Conservation (phyloP, 2,329 filamentous ascomycete genomes). For the Colletotrichum chlorophyti region DNA sequence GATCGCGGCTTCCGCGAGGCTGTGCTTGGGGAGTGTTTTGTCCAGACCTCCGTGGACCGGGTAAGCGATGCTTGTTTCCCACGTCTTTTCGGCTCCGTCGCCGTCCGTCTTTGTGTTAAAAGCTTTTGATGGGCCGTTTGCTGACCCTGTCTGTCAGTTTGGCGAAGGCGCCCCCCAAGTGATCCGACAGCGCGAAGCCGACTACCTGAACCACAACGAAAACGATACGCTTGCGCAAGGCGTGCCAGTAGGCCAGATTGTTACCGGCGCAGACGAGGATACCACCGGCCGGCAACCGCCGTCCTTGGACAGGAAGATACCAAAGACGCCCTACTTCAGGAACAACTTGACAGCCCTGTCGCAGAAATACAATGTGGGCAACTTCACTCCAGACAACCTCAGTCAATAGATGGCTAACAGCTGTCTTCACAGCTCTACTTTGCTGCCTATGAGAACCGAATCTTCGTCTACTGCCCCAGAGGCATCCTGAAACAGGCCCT, state of each 20-base stretch:
- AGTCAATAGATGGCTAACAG: neutral
- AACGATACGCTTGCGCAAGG: constrained; percentile 16
- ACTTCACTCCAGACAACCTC: neutral
- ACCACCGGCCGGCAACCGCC: neutral
- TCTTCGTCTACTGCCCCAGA: constrained; percentile 63
- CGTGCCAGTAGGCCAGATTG: constrained; percentile 20
- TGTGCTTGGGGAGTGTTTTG: constrained; percentile 43
- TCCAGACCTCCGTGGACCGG: constrained; percentile 44
- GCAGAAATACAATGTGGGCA: constrained; percentile 59
- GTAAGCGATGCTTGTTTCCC: constrained; percentile 31
- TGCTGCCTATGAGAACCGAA: constrained; percentile 60
- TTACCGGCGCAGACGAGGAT: constrained; percentile 3
- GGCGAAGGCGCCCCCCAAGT: constrained; percentile 40
- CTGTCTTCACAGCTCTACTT: constrained; percentile 60
- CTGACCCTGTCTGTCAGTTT: constrained; percentile 39
- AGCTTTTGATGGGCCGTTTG: neutral
- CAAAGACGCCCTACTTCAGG: constrained; percentile 46
- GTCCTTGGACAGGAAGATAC: constrained; percentile 28
- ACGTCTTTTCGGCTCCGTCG: neutral
- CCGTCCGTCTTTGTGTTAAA: too few species aligned
- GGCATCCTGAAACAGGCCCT: constrained; percentile 55
- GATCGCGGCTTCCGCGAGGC: constrained; percentile 32
- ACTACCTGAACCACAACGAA: constrained; percentile 31
- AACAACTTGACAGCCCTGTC: constrained; percentile 66
- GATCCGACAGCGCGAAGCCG: constrained; percentile 44